Evolutionary conservation across 768 basidiomycete genomes (phyloP).

Genomic region (Russula compacta): DNA sequence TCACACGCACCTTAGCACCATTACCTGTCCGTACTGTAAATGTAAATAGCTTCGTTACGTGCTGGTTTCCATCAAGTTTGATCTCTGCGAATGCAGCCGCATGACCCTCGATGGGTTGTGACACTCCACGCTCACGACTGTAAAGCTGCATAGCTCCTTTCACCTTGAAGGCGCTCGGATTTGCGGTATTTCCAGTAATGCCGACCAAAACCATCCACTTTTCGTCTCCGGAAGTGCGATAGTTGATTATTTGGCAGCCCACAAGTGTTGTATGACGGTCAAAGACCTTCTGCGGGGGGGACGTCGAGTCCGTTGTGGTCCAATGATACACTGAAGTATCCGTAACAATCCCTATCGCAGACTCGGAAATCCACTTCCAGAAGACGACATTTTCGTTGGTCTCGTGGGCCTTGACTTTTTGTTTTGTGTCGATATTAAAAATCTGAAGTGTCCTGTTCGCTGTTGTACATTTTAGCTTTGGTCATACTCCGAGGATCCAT

Average conservation of each 20-base stretch:
- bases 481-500: background rate
- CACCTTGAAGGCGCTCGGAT: conserved; percentile 95
- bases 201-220: conserved; percentile 97
- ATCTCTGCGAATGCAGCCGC: conserved; percentile 93
- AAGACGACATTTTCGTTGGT: conserved; percentile 93
- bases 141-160: conserved; percentile 98
- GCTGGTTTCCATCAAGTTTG: conserved; percentile 81
- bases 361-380: conserved; percentile 97
- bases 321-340: conserved; percentile 91
- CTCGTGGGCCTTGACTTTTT: conserved; percentile 92
- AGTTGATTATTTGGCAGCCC: conserved; percentile 97
- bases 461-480: conserved; percentile 27
- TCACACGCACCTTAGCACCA: conserved; percentile 78
- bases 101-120: conserved; percentile 97
- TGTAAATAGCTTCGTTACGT: conserved; percentile 83
- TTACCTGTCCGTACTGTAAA: conserved; percentile 96
- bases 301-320: conserved; percentile 66
- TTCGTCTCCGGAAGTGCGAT: conserved; percentile 84
- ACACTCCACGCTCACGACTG: conserved; percentile 84
- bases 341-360: conserved; percentile 90
- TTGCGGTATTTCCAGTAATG: conserved; percentile 84
- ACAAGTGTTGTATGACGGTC: conserved; percentile 93
- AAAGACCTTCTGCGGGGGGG: conserved; percentile 85
- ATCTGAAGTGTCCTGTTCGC: conserved; percentile 92
- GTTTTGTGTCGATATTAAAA: conserved; percentile 96